phyloP scores from a whole-genome alignment of 192 early-diverging fungal species.

The Coemansia sp. region DNA sequence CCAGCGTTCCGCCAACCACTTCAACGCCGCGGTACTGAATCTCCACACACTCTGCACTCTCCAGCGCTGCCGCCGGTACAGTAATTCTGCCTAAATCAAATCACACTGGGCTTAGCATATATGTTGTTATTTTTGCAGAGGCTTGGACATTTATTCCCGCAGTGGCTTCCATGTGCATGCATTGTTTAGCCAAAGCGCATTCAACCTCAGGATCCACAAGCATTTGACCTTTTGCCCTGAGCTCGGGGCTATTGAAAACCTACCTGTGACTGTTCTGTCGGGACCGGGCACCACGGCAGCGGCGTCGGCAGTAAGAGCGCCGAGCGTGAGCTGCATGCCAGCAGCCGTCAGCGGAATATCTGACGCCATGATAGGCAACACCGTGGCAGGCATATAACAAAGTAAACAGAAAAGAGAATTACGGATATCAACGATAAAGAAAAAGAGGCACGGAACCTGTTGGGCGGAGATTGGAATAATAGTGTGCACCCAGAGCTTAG shows the following conservation, averaged over 20 bases:
- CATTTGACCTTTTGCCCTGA: no score
- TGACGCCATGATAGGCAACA: no score
- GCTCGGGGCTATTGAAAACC: background rate
- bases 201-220: no score
- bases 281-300: conserved; percentile 13
- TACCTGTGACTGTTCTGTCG: conserved; percentile 21
- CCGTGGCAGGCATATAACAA: no score
- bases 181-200: no score
- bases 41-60: conserved; percentile 18
- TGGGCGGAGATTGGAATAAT: no score
- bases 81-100: conserved; percentile 30
- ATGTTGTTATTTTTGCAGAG: background rate
- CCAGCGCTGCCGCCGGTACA: conserved; percentile 16
- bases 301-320: background rate
- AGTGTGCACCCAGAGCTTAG: no score
- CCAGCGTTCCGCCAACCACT: conserved; percentile 44
- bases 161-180: no score
- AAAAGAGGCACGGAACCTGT: no score
- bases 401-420: no score
- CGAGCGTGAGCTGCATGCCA: conserved; percentile 10
- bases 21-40: conserved; percentile 49
- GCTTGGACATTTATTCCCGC: background rate
- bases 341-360: conserved; percentile 1
- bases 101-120: background rate
- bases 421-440: no score